phyloP scores from a whole-genome alignment of 805 yeast species.

The Zygotorulaspora danielsina region DNA sequence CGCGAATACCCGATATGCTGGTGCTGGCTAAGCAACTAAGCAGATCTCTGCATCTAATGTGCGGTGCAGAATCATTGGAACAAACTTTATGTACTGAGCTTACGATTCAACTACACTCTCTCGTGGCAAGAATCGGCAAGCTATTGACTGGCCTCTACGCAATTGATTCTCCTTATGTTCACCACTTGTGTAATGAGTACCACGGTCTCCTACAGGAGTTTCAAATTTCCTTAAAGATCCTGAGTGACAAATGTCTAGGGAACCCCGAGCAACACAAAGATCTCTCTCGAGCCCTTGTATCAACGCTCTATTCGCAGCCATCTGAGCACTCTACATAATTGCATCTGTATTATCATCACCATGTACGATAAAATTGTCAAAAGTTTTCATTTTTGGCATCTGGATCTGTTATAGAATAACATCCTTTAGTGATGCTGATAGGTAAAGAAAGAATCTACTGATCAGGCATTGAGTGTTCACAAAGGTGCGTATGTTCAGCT shows the following conservation, averaged over 20 bases:
- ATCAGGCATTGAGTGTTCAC: background rate
- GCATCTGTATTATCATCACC: constrained; percentile 5
- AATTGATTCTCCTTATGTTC: constrained; percentile 28
- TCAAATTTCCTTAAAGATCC: constrained; percentile 28
- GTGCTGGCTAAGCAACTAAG: constrained; percentile 22
- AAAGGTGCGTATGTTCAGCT: constrained; percentile 18
- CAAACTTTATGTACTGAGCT: constrained; percentile 20
- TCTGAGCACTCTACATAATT: constrained; percentile 1
- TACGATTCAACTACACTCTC: constrained; percentile 13
- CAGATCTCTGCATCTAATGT: constrained; percentile 26
- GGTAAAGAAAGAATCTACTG: too few species aligned
- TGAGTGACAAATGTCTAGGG: constrained; percentile 26
- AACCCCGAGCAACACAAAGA: constrained; percentile 13
- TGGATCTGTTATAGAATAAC: too few species aligned
- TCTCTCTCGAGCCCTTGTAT: constrained; percentile 14
- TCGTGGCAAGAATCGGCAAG: constrained; percentile 12
- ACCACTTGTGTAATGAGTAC: constrained; percentile 30
- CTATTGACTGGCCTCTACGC: constrained; percentile 15
- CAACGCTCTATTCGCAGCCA: constrained; percentile 3
- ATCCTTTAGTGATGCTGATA: too few species aligned
- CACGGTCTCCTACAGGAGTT: constrained; percentile 31
- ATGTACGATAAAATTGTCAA: constrained; percentile 5
- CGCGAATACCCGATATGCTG: constrained; percentile 17
- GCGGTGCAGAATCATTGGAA: constrained; percentile 25
- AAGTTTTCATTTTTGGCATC: background rate